Base-by-base conservation (phyloP, 176 grass and related monocot species). In the Alloteropsis semialata region DNA sequence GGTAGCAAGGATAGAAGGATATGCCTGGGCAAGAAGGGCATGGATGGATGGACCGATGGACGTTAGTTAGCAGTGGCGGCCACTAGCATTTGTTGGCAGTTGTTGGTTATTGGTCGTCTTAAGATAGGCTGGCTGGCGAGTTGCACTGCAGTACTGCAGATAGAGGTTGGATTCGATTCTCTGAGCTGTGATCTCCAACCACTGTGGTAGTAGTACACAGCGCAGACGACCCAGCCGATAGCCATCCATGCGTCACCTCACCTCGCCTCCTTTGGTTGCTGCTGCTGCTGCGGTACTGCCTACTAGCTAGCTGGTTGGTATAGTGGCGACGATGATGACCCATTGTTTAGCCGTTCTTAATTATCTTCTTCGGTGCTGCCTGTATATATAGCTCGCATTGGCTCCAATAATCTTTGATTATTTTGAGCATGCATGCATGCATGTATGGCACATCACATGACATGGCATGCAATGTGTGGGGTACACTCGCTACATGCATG, bases 1-100 rank as follows among this genome's bases (percentile, higher is more conserved):
- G 33, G 2, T 66, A 71, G n/a, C n/a, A n/a, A n/a, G 38, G 29
- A 2, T 34, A 13, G 8, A 28, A 22, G 8, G 27, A 72, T 24
- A 22, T 60, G 54, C 54, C n/a, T 87, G 60, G 78, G 66, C 65
- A 33, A 14, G 65, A 42, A 68, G 8, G 61, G 8, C 45, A 14
- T 2, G 38, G 22, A 39, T 5, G 50, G 22, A 67, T 6, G 30
- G 32, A n/a, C 14, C 21, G 29, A 39, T 17, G 48, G 29, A 42
- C 21, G 79, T 77, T 77, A 39, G 72, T 77, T 87, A 87, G 53
- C 0, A 82, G 79, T 87, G 86, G 72, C 24, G 18, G 53, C 39
- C 69, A 80, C 77, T 25, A 73, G 55, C 11, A 25, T 24, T 19
- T 25, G 69, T 49, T 48, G 68, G 69, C 42, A 60, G 77, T 75